Conservation (phyloP, 345 rosid genomes). For the Arabidopsis suecica region DNA sequence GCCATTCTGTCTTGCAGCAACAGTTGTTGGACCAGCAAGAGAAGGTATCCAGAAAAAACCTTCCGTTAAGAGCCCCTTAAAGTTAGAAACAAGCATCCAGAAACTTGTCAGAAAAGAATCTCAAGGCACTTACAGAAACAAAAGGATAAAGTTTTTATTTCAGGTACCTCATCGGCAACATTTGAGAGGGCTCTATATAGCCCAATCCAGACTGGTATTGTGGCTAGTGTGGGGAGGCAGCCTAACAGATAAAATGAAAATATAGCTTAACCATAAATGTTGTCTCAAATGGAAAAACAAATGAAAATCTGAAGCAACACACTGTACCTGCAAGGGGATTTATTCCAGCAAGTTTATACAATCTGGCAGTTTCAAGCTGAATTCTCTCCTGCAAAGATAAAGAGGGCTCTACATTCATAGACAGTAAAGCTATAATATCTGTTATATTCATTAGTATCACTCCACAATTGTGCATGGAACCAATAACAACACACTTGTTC, state of each 20-base stretch:
- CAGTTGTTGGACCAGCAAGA: conserved; percentile 90
- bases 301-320: conserved; percentile 4
- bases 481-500: neutral
- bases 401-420: neutral
- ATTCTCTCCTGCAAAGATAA: conserved; percentile 74
- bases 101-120: conserved; percentile 28
- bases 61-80: conserved; percentile 93
- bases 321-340: conserved; percentile 86
- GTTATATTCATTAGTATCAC: conserved; percentile 13
- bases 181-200: conserved; percentile 97
- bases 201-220: conserved; percentile 98
- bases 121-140: neutral
- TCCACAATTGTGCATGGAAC: neutral
- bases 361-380: conserved; percentile 92
- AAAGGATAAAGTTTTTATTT: neutral
- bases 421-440: neutral
- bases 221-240: conserved; percentile 93
- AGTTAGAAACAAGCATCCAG: conserved; percentile 26
- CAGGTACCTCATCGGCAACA: conserved; percentile 86
- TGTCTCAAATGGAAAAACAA: conserved; percentile 6
- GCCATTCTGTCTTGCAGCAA: conserved; percentile 84
- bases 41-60: conserved; percentile 99
- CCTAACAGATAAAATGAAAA: conserved; percentile 51
- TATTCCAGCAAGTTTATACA: conserved; percentile 91
- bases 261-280: conserved; percentile 1